Evolutionary conservation across 2,329 filamentous ascomycete genomes (phyloP), one percentile per base, ranked within the genome.

Genomic region (Penicillium decumbens): DNA sequence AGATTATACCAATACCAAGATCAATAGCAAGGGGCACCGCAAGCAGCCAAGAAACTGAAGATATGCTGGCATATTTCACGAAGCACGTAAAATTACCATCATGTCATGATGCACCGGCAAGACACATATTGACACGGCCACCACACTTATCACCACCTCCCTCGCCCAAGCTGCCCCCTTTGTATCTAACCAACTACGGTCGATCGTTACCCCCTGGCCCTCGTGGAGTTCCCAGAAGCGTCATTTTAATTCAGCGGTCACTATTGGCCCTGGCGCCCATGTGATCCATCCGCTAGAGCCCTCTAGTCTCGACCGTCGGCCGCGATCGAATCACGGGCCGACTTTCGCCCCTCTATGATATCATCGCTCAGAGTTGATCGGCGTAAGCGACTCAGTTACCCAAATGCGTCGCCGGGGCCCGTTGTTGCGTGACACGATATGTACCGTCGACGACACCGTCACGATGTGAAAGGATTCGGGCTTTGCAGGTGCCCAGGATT

Each of bases 111-210:
- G 33, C 32, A 33, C 30, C n/a, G 30, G 27, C 15, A 29, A 37
- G 9, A 6, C 10, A 10, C 6, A 35, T 57, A 59, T 55, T 43
- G 40, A 48, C 45, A 59, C 57, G 41, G 3, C 33, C 43, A 42
- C 37, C 23, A 15, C 32, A 9, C 7, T 37, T 52, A 49, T 10
- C 30, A 24, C 49, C 56, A 60, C 54, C 12, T 2, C 30, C 37
- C 53, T 59, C 58, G 58, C 57, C 10, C 53, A 49, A 59, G 57
- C 57, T 59, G 53, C 58, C 55, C 49, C 43, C 49, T 56, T 56
- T 35, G 53, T 54, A 50, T 50, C 47, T 51, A 32, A 51, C 33
- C 29, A 55, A 51, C 50, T 48, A 51, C 40, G 48, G 56, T 54
- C 53, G 56, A 59, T 59, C 55, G 23, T 49, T 56, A 29, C 55